Base-by-base conservation (phyloP, 305 asterid species). In the Fraxinus platypoda region DNA sequence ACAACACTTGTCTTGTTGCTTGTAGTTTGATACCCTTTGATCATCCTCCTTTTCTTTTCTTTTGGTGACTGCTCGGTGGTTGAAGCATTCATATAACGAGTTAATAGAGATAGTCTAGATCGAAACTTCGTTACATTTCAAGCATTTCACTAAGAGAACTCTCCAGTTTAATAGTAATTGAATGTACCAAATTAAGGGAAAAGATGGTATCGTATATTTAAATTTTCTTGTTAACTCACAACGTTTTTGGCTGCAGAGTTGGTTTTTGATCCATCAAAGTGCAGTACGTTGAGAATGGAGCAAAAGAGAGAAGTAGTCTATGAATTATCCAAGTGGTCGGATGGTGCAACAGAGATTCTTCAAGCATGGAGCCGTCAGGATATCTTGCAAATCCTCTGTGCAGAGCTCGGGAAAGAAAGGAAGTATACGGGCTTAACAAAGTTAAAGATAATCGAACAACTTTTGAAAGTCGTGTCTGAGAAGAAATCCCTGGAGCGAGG, bases 341-440 rank as follows among this genome's bases (percentile, higher is more conserved):
- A 91, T 28, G 87, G 92, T 68, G 96, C 95, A 75, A 83, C 89
- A 3, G 99, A 96, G 41, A 87, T 94, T 85, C 95, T 96, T 23
- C 97, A 91, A 81, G 57, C 90, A 0, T 96, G 99, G 99, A 92
- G 94, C 87, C 97, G 98, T 33, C 99, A 93, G 35, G 99, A 96
- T 85, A 91, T 96, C 75, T 75, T 96, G 88, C 94, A 93, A 86
- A 86, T 96, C 86, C 95, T 96, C 57, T 96, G 98, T 80, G 92
- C 92, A 17, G 99, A 96, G 91, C 93, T 96, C 75, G 98, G 99
- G 19, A 94, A 94, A 81, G 98, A 92, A 73, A 91, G 99, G 89
- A 94, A 94, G 87, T 96, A 93, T 84, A 94, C 98, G 3, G 98
- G 98, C 84, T 87, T 96, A 83, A 93, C 98, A 33, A 96, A 94